These are phyloP conservation scores for Phialophora verrucosa DNA, from an alignment of 2,329 filamentous ascomycete species.

Conservation along the genomic window DNA sequence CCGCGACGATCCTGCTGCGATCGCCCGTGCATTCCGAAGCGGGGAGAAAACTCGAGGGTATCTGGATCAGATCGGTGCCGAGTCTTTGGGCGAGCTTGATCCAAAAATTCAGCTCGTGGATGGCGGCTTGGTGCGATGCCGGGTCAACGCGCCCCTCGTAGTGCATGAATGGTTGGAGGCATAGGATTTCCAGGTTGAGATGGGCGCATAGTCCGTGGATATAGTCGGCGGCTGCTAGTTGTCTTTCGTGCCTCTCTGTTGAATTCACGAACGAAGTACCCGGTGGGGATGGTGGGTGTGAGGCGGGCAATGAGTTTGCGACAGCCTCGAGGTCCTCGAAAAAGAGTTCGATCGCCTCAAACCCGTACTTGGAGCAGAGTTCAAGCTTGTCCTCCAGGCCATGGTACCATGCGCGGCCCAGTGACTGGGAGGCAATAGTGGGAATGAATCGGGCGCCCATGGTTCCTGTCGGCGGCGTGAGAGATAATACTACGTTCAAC, in stretches of 20 bases:
- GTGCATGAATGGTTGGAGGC: slow-evolving; percentile 68
- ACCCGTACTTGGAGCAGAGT: slow-evolving; percentile 68
- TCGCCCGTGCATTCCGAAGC: slow-evolving; percentile 54
- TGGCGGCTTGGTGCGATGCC: slow-evolving; percentile 59
- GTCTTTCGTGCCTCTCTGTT: slow-evolving; percentile 29
- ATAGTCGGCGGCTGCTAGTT: slow-evolving; percentile 32
- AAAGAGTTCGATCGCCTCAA: slow-evolving; percentile 76
- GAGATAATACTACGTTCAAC: background rate
- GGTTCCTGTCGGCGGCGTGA: background rate
- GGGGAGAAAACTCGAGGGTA: slow-evolving; percentile 73
- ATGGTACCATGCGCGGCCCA: slow-evolving; percentile 75
- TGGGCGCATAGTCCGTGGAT: slow-evolving; percentile 32
- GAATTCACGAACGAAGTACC: slow-evolving; percentile 28
- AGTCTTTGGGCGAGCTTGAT: slow-evolving; percentile 68
- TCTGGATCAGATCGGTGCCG: slow-evolving; percentile 72
- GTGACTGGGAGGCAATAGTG: slow-evolving; percentile 76
- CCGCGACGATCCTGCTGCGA: slow-evolving; percentile 49
- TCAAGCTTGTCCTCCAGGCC: slow-evolving; percentile 69
- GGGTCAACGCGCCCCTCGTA: slow-evolving; percentile 76
- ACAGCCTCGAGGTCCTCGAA: slow-evolving; percentile 74
- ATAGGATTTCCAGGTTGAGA: slow-evolving; percentile 32
- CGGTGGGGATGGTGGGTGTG: slow-evolving; percentile 15
- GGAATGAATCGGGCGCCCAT: slow-evolving; percentile 46
- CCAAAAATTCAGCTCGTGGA: slow-evolving; percentile 72
- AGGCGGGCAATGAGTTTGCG: slow-evolving; percentile 46